Conservation (phyloP, 2,329 filamentous ascomycete genomes). For the Neodidymelliopsis sp. region DNA sequence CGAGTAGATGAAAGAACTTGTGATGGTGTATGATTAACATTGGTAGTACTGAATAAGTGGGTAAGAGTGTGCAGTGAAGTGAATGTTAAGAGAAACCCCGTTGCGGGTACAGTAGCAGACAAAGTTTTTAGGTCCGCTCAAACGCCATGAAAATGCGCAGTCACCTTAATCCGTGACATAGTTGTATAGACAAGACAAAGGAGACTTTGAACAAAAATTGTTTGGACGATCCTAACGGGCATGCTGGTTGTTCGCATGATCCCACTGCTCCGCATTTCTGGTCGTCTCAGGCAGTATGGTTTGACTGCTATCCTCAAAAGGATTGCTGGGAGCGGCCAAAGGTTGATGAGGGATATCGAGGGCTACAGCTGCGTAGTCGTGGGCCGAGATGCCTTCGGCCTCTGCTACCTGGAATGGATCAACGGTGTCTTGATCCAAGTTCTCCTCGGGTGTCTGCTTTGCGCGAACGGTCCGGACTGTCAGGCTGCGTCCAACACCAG, state of each 20-base stretch:
- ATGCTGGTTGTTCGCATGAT: background rate
- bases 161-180: background rate
- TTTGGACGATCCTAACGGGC: background rate
- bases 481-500: constrained; percentile 30
- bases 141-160: constrained; percentile 1
- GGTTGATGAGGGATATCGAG: background rate
- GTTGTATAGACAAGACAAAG: background rate
- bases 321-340: constrained; percentile 1
- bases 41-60: background rate
- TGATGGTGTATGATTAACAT: background rate
- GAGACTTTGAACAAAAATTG: too few species aligned
- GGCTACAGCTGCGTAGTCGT: constrained; percentile 12
- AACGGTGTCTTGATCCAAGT: background rate
- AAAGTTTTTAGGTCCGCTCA: background rate
- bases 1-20: background rate
- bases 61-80: constrained; percentile 15
- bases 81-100: constrained; percentile 1
- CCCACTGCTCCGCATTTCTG: background rate
- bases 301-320: constrained; percentile 12
- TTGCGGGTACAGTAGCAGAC: background rate
- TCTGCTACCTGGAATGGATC: constrained; percentile 9
- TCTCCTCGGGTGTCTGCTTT: background rate
- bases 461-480: constrained; percentile 29
- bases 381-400: constrained; percentile 2
- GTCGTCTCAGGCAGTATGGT: constrained; percentile 1